Evolutionary conservation across 805 yeast genomes (phyloP).

Genomic region (Teunomyces atbi): DNA sequence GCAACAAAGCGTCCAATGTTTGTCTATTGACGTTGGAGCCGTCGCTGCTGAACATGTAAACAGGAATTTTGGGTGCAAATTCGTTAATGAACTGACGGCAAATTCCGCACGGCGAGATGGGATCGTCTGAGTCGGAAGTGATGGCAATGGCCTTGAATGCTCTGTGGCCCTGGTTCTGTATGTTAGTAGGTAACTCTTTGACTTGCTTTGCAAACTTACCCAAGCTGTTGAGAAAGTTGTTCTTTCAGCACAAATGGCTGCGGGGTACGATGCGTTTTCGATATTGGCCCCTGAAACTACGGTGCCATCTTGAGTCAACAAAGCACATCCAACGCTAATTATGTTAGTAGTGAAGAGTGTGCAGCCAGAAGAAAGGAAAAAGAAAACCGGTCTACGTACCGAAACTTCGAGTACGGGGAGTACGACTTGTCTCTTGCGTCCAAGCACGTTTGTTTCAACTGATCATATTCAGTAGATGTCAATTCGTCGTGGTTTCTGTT

Average conservation of each 20-base stretch:
- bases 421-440: conserved; percentile 54
- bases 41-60: conserved; percentile 65
- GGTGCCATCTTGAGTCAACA: conserved; percentile 52
- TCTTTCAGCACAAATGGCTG: conserved; percentile 43
- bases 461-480: conserved; percentile 19
- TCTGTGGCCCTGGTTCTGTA: conserved; percentile 37
- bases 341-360: conserved; percentile 11
- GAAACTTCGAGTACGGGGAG: conserved; percentile 71
- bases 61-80: conserved; percentile 57
- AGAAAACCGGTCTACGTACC: conserved; percentile 25
- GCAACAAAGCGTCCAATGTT: conserved; percentile 65
- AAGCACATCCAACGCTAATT: conserved; percentile 73
- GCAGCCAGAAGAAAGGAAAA: too few relatives aligned
- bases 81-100: conserved; percentile 90
- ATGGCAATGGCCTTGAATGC: conserved; percentile 63
- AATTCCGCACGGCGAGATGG: conserved; percentile 89
- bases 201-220: conserved; percentile 19
- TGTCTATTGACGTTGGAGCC: conserved; percentile 45
- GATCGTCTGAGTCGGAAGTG: conserved; percentile 54
- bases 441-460: conserved; percentile 24
- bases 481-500: conserved; percentile 16
- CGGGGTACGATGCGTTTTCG: conserved; percentile 89
- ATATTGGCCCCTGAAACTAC: conserved; percentile 77
- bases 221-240: conserved; percentile 33
- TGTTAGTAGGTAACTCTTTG: conserved; percentile 1